A percentile compares a stretch with the other conserved stretches of the same genome.
These are phyloP conservation scores for Lecanicillium sp. DNA, from an alignment of 2,329 filamentous ascomycete genomes.

Conservation along the genomic window DNA sequence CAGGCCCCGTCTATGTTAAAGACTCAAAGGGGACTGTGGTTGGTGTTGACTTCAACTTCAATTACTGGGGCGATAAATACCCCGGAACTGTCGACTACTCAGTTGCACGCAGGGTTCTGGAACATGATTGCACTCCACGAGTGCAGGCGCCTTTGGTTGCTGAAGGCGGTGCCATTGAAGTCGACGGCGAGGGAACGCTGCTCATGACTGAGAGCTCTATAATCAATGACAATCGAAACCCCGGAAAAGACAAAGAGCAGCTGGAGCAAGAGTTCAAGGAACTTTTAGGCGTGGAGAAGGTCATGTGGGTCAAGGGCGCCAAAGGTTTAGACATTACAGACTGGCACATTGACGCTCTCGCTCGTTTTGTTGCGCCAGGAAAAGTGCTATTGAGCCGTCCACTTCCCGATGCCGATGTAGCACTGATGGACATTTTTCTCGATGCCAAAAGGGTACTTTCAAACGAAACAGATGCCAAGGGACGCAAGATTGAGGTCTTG, in stretches of 20 bases:
- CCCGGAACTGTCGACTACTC: background rate
- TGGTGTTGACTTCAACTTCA: constrained; percentile 11
- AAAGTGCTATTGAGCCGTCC: constrained; percentile 5
- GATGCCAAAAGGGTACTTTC: constrained; percentile 4
- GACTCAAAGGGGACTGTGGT: constrained; percentile 26
- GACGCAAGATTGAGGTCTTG: constrained; percentile 2
- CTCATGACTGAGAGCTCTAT: constrained; percentile 7
- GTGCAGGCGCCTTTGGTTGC: constrained; percentile 6
- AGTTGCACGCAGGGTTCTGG: background rate
- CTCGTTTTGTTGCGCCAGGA: constrained; percentile 6
- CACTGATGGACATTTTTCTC: constrained; percentile 1
- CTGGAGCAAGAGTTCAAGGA: constrained; percentile 4
- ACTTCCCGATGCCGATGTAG: background rate
- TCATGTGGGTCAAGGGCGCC: constrained; percentile 9
- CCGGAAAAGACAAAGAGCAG: constrained; percentile 1
- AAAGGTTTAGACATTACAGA: constrained; percentile 9
- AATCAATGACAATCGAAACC: constrained; percentile 10
- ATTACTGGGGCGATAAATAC: constrained; percentile 9
- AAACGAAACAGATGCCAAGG: constrained; percentile 4
- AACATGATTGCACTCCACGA: constrained; percentile 1
- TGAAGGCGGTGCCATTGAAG: constrained; percentile 9
- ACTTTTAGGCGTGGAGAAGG: constrained; percentile 6
- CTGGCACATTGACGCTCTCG: constrained; percentile 7
- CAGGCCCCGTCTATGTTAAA: constrained; percentile 43
- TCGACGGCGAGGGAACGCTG: constrained; percentile 9